Evolutionary conservation across 805 yeast species (phyloP).

Genomic region (Hermanozyma aechmeae): DNA sequence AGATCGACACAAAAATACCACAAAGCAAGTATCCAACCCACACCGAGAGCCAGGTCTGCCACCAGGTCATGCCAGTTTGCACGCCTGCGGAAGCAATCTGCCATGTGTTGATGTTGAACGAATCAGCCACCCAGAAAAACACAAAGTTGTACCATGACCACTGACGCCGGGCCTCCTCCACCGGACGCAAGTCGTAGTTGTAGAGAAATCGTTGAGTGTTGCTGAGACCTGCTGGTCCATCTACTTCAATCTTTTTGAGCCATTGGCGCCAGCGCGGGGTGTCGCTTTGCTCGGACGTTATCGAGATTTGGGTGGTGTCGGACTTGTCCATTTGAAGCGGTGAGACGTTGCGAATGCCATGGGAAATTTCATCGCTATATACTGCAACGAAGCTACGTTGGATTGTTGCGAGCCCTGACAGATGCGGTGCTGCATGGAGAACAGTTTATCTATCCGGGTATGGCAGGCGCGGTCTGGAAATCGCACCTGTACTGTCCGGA

Average conservation of each 20-base stretch:
- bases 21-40: conserved; percentile 76
- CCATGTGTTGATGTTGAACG: conserved; percentile 86
- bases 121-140: conserved; percentile 81
- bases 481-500: no score
- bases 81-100: conserved; percentile 82
- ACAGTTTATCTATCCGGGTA: conserved; percentile 1
- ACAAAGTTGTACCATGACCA: conserved; percentile 83
- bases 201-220: conserved; percentile 55
- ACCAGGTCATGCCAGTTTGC: conserved; percentile 67
- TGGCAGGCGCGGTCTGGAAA: background rate
- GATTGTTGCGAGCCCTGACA: no score
- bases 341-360: no score
- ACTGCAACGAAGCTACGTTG: no score
- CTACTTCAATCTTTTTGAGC: conserved; percentile 21
- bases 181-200: conserved; percentile 73
- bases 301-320: no score
- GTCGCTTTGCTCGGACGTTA: no score
- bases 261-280: no score
- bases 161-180: conserved; percentile 61
- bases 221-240: conserved; percentile 35
- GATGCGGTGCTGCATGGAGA: no score
- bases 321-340: no score
- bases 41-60: conserved; percentile 85
- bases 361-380: no score
- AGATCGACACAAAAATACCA: conserved; percentile 58